phyloP scores from a whole-genome alignment of 257 asterid genomes.

The Solanum arcanum region DNA sequence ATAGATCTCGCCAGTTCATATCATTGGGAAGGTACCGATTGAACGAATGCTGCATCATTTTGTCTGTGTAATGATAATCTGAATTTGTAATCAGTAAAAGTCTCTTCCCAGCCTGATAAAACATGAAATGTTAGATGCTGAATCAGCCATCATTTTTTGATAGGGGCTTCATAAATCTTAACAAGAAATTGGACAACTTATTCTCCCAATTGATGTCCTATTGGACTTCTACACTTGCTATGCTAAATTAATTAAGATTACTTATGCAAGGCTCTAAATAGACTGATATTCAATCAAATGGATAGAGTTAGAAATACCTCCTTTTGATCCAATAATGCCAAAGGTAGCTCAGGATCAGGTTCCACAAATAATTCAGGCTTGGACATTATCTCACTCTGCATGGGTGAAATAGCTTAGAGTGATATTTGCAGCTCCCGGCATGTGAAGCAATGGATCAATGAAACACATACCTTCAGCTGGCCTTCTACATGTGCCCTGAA shows the following conservation, averaged over 20 bases:
- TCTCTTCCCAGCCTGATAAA: conserved; percentile 70
- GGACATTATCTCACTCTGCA: conserved; percentile 85
- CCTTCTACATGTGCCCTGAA: conserved; percentile 97
- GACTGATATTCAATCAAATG: neutral
- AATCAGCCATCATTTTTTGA: neutral
- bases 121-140: conserved; percentile 3
- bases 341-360: conserved; percentile 91
- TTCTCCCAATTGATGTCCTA: neutral
- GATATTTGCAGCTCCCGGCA: conserved; percentile 5
- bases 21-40: conserved; percentile 88
- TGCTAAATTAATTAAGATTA: neutral
- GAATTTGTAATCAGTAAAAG: conserved; percentile 89
- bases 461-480: conserved; percentile 61
- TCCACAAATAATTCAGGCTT: conserved; percentile 85
- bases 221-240: neutral
- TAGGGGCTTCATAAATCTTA: neutral
- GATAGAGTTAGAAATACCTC: conserved; percentile 34
- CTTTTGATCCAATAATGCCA: conserved; percentile 81
- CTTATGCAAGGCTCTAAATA: neutral
- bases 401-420: conserved; percentile 12
- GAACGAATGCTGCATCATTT: conserved; percentile 92
- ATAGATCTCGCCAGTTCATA: conserved; percentile 81
- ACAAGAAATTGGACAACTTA: neutral
- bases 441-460: conserved; percentile 6
- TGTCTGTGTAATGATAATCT: conserved; percentile 83